Percentiles rank a stretch among this genome's conserved stretches.
Evolutionary conservation across 257 asterid genomes (phyloP).

Genomic region (Euphrasia confusa): DNA sequence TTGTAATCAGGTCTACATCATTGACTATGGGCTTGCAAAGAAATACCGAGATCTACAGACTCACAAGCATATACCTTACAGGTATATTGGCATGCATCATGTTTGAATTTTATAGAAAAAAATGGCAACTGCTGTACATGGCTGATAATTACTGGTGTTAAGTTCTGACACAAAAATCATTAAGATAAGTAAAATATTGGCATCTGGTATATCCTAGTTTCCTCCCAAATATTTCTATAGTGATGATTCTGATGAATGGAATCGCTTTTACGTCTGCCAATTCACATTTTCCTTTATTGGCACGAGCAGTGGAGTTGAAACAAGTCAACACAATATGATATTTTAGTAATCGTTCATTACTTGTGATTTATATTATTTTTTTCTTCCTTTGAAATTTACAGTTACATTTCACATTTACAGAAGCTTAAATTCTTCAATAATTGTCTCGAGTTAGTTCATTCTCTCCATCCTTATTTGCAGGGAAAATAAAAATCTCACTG

Average conservation of each 20-base stretch:
- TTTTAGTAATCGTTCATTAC: not conserved
- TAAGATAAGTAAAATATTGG: not conserved
- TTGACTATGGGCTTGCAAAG: conserved; percentile 96
- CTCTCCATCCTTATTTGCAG: conserved; percentile 35
- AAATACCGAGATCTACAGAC: conserved; percentile 92
- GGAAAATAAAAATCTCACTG: conserved; percentile 96
- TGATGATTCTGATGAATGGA: no score
- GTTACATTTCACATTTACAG: not conserved
- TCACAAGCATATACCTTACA: conserved; percentile 94
- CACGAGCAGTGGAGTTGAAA: conserved; percentile 3
- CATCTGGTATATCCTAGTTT: no score
- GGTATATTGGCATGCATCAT: conserved; percentile 37
- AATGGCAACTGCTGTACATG: conserved; percentile 6
- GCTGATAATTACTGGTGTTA: conserved; percentile 12
- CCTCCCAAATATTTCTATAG: no score
- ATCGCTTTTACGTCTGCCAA: not conserved
- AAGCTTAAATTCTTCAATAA: not conserved
- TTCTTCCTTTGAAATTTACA: not conserved
- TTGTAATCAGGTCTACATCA: conserved; percentile 70
- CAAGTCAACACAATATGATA: conserved; percentile 4
- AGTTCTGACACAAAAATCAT: not conserved
- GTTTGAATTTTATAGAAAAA: not conserved
- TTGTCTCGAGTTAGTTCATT: conserved; percentile 6
- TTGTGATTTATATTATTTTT: not conserved
- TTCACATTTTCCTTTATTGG: not conserved